Base-by-base conservation (phyloP, 495 filamentous ascomycete genomes). In the Talaromyces borbonicus region DNA sequence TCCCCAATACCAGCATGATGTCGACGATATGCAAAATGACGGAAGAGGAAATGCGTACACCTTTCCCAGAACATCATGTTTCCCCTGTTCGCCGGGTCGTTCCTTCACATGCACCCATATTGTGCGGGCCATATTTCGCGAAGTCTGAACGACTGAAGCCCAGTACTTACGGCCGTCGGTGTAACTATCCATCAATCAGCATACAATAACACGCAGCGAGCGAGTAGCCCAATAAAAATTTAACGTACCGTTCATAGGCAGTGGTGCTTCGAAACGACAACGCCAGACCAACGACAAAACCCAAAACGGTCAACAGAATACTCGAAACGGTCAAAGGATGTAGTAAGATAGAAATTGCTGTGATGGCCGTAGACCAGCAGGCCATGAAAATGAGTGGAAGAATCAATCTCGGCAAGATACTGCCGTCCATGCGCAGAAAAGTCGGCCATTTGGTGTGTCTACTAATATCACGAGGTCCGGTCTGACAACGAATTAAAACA, bases 241-340 rank as follows among this genome's bases (percentile, higher is more conserved):
- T n/a, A n/a, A 11, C 14, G 29, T 71, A 77, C 56, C 85, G 80
- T 60, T 93, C 87, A 55, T 95, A 95, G 5, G 87, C 87, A 12
- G 85, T 88, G 1, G 84, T 84, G 51, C 78, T 85, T 40, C 87
- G 81, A 67, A 95, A 92, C 18, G 83, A 87, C 50, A 95, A 67
- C 1, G 84, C 75, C 56, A 93, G 62, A 71, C 82, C 84, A 53
- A 95, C 85, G 49, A 93, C 85, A 70, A 95, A 92, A 81, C 87
- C 87, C 22, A 86, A 77, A 8, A 93, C 81, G 11, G 86, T 93
- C 26, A 95, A 74, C 7, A 95, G 71, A 44, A 89, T 72, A 18
- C 72, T 77, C 50, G 75, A 73, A 20, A 92, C 79, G 16, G 73
- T 73, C 19, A 71, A 53, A 50, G 57, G 31, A 24, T 75, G 59